Evolutionary conservation across 805 yeast species (phyloP), one percentile per base, ranked within the genome.

Genomic region (Saccharomycopsis fermentans): DNA sequence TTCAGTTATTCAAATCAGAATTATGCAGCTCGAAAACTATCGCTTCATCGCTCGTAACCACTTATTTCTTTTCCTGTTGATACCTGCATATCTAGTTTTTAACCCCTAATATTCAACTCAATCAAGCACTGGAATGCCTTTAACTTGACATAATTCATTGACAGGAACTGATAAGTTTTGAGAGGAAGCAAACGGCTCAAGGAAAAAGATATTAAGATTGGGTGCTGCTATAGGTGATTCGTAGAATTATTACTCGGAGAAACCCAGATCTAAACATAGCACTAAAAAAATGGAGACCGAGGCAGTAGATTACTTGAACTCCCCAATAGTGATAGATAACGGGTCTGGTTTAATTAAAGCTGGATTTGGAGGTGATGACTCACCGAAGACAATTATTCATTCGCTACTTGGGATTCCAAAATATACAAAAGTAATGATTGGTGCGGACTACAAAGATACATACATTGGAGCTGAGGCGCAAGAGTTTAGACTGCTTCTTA

Each of bases 311-410:
- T 43, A 43, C 29, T 75, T 80, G 58, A 85, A 85, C 66, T 92
- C 86, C 69, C 90, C 91, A 2, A 74, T 86, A 36, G 90, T 86
- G 39, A 72, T 86, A n/a, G 92, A 86, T 68, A 84, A 83, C 71
- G 97, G 98, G 6, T 85, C 96, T 2, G 96, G 96, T 1, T 77
- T 79, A 40, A 74, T 91, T 57, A 87, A 90, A 68, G 88, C 95
- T 1, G 97, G 98, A 0, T 88, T 91, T 70, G 96, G 97, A 0
- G 97, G 97, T 24, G 95, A 87, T 64, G 94, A 89, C 55, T 79
- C 75, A 63, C 98, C 98, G 2, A 79, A 81, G 65, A 70, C 80
- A 52, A 77, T 76, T 64, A 81, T 82, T 32, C 82, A 90, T 2
- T 73, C 89, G 24, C 71, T 84, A 69, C 77, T 89, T 2, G 98